Evolutionary conservation across 306 rosid species (phyloP), one percentile per base, ranked within the genome.

Genomic region (Oxytropis ochrocephala): DNA sequence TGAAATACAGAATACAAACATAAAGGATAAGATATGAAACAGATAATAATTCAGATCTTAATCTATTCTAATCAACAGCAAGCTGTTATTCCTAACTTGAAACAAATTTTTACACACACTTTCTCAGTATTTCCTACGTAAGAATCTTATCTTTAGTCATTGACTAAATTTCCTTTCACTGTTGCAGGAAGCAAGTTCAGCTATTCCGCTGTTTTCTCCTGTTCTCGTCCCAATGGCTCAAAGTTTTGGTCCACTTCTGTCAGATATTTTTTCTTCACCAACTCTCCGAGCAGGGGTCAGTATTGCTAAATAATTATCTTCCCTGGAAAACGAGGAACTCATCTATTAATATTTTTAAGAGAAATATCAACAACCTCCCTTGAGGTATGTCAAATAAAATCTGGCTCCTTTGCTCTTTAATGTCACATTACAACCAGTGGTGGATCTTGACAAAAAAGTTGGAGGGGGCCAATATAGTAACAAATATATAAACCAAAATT

Each of bases 151-250:
- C 10, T 63, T 38, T 33, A 14, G 17, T 32, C 18, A 62, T 48
- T 67, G 68, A 52, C 43, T 62, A 59, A 58, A 32, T 67, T 72
- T 24, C 74, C 55, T 33, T 49, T 57, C 74, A 53, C 42, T 49
- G 13, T 67, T 76, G 58, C 85, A 94, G 99, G 96, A 94, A 80
- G 97, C 99, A 52, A 87, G 97, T 85, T 81, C 88, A 9, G 87
- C 99, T 64, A 67, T 94, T 69, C 97, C 99, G 67, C 82, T 94
- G 74, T 91, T 88, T 86, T 94, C 99, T 43, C 99, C 99, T 2
- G 96, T 94, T 80, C 70, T 94, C 58, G 87, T 91, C 55, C 99
- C 99, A 49, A 72, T 94, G 81, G 97, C 97, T 72, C 99, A 94
- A 80, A 86, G 87, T 83, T 58, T 94, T 51, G 99, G 95, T 73